Evolutionary conservation across 2,329 filamentous ascomycete genomes (phyloP).

Genomic region (Apiospora saccharicola): DNA sequence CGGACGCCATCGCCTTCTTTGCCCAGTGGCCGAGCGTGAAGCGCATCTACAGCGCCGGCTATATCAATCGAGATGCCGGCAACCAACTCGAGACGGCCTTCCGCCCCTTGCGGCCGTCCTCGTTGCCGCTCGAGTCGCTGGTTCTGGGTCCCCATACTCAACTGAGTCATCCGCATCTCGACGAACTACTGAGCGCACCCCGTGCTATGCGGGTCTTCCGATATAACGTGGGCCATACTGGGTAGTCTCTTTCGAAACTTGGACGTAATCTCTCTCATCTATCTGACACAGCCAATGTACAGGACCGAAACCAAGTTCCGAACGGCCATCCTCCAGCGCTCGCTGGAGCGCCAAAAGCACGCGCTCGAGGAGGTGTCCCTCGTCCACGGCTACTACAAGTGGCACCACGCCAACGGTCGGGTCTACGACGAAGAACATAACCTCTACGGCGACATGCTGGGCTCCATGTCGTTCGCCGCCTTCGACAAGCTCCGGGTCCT

Average conservation of each 20-base stretch:
- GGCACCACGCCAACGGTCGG: background rate
- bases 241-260: background rate
- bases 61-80: background rate
- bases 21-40: background rate
- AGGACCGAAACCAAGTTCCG: background rate
- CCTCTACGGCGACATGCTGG: no score
- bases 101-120: background rate
- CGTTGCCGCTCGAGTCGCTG: background rate
- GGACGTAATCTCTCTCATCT: no score
- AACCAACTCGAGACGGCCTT: accelerated
- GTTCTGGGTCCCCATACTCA: background rate
- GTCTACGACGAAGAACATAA: no score
- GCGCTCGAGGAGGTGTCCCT: background rate
- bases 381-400: background rate
- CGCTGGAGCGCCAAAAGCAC: background rate
- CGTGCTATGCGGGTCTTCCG: background rate
- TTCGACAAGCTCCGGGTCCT: background rate
- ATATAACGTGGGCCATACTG: background rate
- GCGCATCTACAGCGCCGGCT: background rate
- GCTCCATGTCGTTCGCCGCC: background rate
- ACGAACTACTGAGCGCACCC: background rate
- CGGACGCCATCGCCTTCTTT: background rate
- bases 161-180: background rate
- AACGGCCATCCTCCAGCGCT: background rate
- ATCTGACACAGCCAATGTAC: no score